These are phyloP conservation scores for Amphirosellinia nigrospora DNA, from an alignment of 495 filamentous ascomycete species.

Conservation along the genomic window DNA sequence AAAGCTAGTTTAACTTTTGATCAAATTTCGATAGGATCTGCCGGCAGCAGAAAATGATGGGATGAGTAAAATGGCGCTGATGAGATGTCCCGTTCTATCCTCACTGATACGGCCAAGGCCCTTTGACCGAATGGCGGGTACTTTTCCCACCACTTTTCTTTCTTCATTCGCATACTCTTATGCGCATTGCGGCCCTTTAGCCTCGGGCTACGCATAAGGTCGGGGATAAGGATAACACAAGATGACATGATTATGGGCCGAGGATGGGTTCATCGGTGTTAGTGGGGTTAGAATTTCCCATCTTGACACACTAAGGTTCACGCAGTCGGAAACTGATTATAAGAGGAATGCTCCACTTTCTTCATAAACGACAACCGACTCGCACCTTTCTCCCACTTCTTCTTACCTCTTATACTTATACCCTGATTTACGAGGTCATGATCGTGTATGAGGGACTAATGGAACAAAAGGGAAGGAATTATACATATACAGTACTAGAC, in stretches of 20 bases:
- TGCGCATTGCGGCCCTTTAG: background rate
- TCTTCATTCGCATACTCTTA: background rate
- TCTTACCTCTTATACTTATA: conserved; percentile 11
- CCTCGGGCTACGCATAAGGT: background rate
- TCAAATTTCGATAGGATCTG: conserved; percentile 5
- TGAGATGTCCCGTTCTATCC: background rate
- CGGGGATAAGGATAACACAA: conserved; percentile 6
- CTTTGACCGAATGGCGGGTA: background rate
- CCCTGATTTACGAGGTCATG: conserved; percentile 11
- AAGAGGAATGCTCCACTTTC: background rate
- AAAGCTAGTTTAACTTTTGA: background rate
- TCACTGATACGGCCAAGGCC: background rate
- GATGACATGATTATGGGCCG: conserved; percentile 22
- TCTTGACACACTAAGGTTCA: background rate
- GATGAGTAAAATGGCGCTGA: background rate
- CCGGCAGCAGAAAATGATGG: background rate
- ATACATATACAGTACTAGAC: background rate
- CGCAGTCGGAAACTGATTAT: background rate
- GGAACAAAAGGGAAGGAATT: background rate
- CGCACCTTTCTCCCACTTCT: conserved; percentile 9
- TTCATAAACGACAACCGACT: background rate
- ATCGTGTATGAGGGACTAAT: conserved; percentile 3
- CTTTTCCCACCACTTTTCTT: background rate
- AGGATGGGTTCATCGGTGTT: conserved; percentile 18
- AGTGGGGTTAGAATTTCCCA: conserved; percentile 9